These are phyloP conservation scores for Eutypa lata DNA, from an alignment of 2,329 filamentous ascomycete species.

Conservation along the genomic window DNA sequence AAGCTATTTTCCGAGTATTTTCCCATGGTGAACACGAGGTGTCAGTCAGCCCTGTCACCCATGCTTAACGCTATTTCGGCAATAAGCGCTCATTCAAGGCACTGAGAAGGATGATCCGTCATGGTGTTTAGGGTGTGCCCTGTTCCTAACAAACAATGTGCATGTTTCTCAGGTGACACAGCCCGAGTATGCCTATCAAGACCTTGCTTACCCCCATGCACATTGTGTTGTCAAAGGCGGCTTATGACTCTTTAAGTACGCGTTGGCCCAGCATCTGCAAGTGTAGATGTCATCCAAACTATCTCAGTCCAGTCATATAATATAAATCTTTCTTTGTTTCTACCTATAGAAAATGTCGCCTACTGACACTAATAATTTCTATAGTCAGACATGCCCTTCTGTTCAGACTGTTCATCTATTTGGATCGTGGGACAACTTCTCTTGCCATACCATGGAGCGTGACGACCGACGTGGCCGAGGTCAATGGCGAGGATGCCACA, in stretches of 20 bases:
- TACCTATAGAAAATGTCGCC: conserved; percentile 11
- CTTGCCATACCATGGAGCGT: conserved; percentile 74
- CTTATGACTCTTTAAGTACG: conserved; percentile 7
- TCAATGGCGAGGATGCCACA: conserved; percentile 85
- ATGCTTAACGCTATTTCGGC: conserved; percentile 10
- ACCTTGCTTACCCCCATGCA: conserved; percentile 14
- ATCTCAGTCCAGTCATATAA: conserved; percentile 5
- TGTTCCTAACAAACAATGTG: conserved; percentile 16
- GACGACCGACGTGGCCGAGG: conserved; percentile 71
- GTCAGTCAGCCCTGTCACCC: conserved; percentile 23
- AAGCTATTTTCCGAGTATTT: conserved; percentile 1
- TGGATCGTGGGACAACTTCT: conserved; percentile 96
- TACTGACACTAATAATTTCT: conserved; percentile 21
- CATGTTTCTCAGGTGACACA: conserved; percentile 7
- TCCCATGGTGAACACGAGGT: conserved; percentile 12
- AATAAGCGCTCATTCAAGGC: conserved; percentile 10
- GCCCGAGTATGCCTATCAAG: conserved; percentile 4
- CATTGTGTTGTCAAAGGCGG: conserved; percentile 20
- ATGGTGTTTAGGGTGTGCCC: conserved; percentile 7
- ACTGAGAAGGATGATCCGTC: conserved; percentile 5
- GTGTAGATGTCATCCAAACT: conserved; percentile 12
- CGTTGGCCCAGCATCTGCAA: conserved; percentile 8
- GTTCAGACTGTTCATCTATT: conserved; percentile 73
- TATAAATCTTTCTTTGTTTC: conserved; percentile 8
- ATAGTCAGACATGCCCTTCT: conserved; percentile 57